Base-by-base conservation (phyloP, 2,329 filamentous ascomycete species). In the Alternaria postmessia region DNA sequence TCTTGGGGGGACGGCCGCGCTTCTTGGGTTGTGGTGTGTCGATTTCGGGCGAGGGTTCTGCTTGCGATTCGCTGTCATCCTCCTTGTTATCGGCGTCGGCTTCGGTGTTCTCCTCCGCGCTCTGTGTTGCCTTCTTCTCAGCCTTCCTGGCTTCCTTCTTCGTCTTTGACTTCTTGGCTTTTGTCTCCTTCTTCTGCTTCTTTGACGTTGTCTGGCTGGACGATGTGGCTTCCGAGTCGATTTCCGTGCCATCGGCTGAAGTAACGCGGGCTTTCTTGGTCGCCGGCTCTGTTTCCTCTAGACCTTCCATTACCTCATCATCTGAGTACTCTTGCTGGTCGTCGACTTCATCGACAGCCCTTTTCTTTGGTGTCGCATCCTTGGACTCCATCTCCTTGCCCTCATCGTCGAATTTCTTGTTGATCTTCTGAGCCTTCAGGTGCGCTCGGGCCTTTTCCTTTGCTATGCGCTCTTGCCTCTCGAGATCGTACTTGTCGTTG, bases 401-500 rank as follows among this genome's bases (percentile, higher is more conserved):
- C 54, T 73, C 59, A 20, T 74, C 64, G 43, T 71, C 62, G 60
- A 77, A 77, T 39, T 69, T 74, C 56, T 62, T 72, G 47, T 76
- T 71, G 39, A 66, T 60, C 48, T 66, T 26, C 54, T 57, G 56
- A 18, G 68, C 71, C 51, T 69, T 71, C 51, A 72, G 44, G 42
- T 68, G 54, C 46, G 69, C 70, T 7, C 64, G 47, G n/a, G 70
- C 73, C 52, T 63, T 69, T 62, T 82, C 80, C 63, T 73, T 71
- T 9, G 70, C 75, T 57, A 73, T 65, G 49, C 73, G 65, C 66
- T 79, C 79, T 55, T 65, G 71, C 38, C 80, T 60, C 63, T 82
- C 74, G 14, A 70, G 61, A 66, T 83, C 81, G 61, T 79, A 82
- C 65, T 71, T 69, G 51, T 82, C 81, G 57, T 84, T 84, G 30